Base-by-base conservation (phyloP, 306 rosid species). In the Gillenia trifoliata region DNA sequence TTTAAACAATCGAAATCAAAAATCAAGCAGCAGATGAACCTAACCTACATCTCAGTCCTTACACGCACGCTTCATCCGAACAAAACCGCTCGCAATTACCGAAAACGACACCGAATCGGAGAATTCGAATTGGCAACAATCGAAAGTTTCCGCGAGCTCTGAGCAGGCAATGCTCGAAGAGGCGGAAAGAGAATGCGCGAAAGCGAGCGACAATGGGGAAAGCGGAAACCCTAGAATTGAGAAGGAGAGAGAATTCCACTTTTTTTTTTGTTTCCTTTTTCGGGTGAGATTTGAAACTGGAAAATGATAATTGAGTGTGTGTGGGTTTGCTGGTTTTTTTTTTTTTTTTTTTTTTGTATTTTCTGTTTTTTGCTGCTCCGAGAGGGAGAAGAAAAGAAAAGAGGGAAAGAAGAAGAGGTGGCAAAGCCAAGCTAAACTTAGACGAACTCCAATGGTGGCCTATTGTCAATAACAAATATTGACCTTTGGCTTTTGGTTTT, bases 151-250 rank as follows among this genome's bases (percentile, higher is more conserved):
- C 2, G 28, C 67, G 75, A 66, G 78, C 57, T n/a, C 74, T 20
- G 20, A 15, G 20, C 15, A 41, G 11, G 70, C 28, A 23, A 43
- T 30, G 73, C 4, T 61, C 34, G 49, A 20, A 16, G 52, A 1
- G 63, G 64, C 11, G 66, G 63, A 59, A 68, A 19, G 67, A n/a
- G 17, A 41, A 50, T 13, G 76, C 56, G 40, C 25, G 72, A 49
- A 41, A 5, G 67, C 5, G 23, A 5, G 67, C 38, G 47, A 41
- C 70, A 73, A 82, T 73, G 82, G 78, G 16, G 77, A 50, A 54
- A 71, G 26, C n/a, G 43, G 66, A 79, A 82, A 79, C 81, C 84
- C 82, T 73, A 76, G 75, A 50, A 59, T 3, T 29, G 41, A 41
- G 41, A 54, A 22, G 55, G 17, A 28, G 59, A 33, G 82, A 63